Conservation (phyloP, 805 yeast species). For the Novakomyces olei region DNA sequence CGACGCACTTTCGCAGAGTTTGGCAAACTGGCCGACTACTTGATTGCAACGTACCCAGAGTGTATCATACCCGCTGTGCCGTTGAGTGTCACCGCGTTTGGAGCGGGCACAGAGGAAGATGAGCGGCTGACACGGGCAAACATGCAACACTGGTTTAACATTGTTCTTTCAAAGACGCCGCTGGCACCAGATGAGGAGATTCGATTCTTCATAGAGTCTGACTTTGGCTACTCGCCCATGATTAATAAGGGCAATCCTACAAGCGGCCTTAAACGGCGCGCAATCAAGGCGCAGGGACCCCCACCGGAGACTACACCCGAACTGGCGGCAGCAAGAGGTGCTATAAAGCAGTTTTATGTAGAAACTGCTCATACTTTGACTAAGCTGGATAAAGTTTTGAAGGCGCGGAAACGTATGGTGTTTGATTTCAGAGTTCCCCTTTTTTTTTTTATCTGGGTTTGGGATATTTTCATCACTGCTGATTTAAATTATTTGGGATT, state of each 20-base stretch:
- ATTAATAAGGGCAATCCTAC: slow-evolving; percentile 45
- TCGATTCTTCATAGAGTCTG: slow-evolving; percentile 60
- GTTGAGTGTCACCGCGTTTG: slow-evolving; percentile 47
- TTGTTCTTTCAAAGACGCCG: slow-evolving; percentile 55
- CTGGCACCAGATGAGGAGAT: slow-evolving; percentile 72
- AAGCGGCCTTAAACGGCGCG: slow-evolving; percentile 68
- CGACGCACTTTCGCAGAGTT: slow-evolving; percentile 67
- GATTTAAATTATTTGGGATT: no score
- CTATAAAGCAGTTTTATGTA: slow-evolving; percentile 54
- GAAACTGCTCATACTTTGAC: slow-evolving; percentile 26
- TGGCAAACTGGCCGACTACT: slow-evolving; percentile 48
- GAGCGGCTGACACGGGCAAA: slow-evolving; percentile 29
- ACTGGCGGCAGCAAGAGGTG: slow-evolving; percentile 67
- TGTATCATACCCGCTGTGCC: slow-evolving; percentile 87
- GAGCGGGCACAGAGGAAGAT: slow-evolving; percentile 70
- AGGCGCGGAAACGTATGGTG: slow-evolving; percentile 22
- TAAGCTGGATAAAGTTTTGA: slow-evolving; percentile 36
- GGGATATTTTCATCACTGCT: no score
- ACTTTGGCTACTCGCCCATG: slow-evolving; percentile 41
- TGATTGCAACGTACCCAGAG: slow-evolving; percentile 66
- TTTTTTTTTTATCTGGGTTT: no score
- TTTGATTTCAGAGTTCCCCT: no score
- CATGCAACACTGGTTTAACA: slow-evolving; percentile 71
- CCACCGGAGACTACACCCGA: slow-evolving; percentile 76
- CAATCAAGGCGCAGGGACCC: slow-evolving; percentile 74